Base-by-base conservation (phyloP, 192 early-diverging fungal genomes). In the Mortierella claussenii region DNA sequence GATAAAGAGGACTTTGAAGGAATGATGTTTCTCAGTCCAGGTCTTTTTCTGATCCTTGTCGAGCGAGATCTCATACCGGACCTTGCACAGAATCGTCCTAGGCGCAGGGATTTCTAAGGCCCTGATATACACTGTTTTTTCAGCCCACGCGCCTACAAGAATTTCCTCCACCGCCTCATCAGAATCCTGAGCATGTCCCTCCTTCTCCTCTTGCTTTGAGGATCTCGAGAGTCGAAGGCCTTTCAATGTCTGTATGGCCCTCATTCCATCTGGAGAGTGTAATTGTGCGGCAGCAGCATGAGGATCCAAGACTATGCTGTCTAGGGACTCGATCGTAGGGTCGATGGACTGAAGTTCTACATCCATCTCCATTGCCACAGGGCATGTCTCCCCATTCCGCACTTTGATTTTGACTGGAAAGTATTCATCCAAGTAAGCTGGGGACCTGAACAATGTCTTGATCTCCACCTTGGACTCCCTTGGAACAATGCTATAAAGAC, bases 341-440 rank as follows among this genome's bases (percentile, higher is more conserved):
- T 85, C 86, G 7, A 81, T 51, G 53, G 78, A 78, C 30, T 85
- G 76, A 43, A 93, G 83, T 33, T 90, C 90, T 15, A 89, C 83
- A 47, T 86, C 81, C 42, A 92, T 58, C 31, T 79, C 79, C 15
- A 82, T 89, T 42, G 88, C 70, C 12, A 94, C 79, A 10, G 85
- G 63, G 24, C 88, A 83, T 1, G 46, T 23, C 61, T 94, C 92
- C 11, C 86, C 80, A 67, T 92, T 94, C 17, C 73, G 74, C 3
- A 93, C 59, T n/a, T 73, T 84, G n/a, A 94, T 66, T 30, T 69
- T 67, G 13, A 94, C 63, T 17, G 82, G 82, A 60, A 88, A 90
- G 17, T 83, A 68, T 57, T 93, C 91, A 54, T 94, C 89, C 53
- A 94, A 56, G n/a, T 89, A 68, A 1, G 88, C 88, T 18, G 91